Evolutionary conservation across 2,329 filamentous ascomycete species (phyloP).

Genomic region (Nemania serpens): DNA sequence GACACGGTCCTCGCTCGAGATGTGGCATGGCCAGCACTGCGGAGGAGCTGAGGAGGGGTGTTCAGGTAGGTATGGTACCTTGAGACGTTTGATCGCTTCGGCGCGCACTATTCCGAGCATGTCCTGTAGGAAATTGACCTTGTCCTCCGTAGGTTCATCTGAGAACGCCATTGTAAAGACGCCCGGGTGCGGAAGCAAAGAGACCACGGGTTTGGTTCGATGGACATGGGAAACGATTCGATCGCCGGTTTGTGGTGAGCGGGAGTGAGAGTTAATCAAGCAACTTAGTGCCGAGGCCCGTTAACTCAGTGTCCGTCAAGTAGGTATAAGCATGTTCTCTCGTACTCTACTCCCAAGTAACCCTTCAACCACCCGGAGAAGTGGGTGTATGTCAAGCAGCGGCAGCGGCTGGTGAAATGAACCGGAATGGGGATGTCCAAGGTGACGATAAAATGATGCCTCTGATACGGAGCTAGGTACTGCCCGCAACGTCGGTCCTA

Average conservation of each 20-base stretch:
- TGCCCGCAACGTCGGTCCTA: no score
- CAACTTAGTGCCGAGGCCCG: conserved; percentile 15
- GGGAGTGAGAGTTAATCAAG: conserved; percentile 2
- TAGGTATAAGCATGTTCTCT: conserved; percentile 16
- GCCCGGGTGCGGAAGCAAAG: neutral
- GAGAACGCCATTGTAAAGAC: conserved; percentile 34
- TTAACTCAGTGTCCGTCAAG: conserved; percentile 5
- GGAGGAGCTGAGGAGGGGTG: neutral
- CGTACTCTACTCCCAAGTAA: conserved; percentile 9
- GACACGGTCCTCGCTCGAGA: neutral
- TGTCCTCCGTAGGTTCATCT: conserved; percentile 28
- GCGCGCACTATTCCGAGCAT: conserved; percentile 29
- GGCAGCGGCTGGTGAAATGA: conserved; percentile 13
- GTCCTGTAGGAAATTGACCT: conserved; percentile 29
- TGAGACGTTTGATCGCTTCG: conserved; percentile 35
- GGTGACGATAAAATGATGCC: neutral
- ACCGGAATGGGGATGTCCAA: neutral
- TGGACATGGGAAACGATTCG: conserved; percentile 20
- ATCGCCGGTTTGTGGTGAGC: neutral
- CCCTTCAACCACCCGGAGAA: conserved; percentile 1
- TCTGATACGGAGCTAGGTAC: no score
- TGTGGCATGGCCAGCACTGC: conserved; percentile 1
- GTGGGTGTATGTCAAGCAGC: conserved; percentile 5
- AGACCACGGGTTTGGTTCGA: conserved; percentile 5
- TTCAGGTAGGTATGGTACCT: conserved; percentile 37